Base-by-base conservation (phyloP, 1,284 basidiomycete species). In the Malassezia sympodialis region DNA sequence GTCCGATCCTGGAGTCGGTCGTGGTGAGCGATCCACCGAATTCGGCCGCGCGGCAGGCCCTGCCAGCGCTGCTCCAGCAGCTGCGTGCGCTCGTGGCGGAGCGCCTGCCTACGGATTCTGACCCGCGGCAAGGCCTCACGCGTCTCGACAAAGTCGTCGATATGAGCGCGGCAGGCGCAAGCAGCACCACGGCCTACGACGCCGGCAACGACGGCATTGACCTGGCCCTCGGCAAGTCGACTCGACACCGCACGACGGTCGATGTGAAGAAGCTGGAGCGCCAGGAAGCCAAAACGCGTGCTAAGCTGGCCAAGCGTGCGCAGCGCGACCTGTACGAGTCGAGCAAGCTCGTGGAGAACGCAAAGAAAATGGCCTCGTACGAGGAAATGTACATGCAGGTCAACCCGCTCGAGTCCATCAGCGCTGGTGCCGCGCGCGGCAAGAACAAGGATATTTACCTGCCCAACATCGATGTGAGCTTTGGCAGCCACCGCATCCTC, bases 341-440 rank as follows among this genome's bases (percentile, higher is more conserved):
- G 15, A 91, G 88, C 21, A 96, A 94, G 76, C 79, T 99, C 30
- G 82, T 99, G 56, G 89, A 96, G 73, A 85, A 89, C 68, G 84
- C 88, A 76, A 84, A 86, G 75, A 89, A 90, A 79, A 89, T 90
- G 79, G 61, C 93, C 84, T 84, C 84, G 24, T 96, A 96, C 79
- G 91, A 96, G 75, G 93, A 96, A 75, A 85, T 96, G 84, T 98
- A 93, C 79, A 88, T 98, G 86, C 88, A 93, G 80, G 90, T 98
- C 78, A 99, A 99, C 77, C 90, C 94, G 45, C 77, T 99, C 59
- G 89, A 94, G 76, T 83, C 87, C 2, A 82, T 82, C 28, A 79
- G 81, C 1, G 62, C 65, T 48, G 55, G 55, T 21, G 45, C 55
- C 8, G 79, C 85, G 35, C 94, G 91, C 77, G 90, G 88, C 68